phyloP scores from a whole-genome alignment of 2,329 filamentous ascomycete genomes.

The Cladosporium cucumerinum region DNA sequence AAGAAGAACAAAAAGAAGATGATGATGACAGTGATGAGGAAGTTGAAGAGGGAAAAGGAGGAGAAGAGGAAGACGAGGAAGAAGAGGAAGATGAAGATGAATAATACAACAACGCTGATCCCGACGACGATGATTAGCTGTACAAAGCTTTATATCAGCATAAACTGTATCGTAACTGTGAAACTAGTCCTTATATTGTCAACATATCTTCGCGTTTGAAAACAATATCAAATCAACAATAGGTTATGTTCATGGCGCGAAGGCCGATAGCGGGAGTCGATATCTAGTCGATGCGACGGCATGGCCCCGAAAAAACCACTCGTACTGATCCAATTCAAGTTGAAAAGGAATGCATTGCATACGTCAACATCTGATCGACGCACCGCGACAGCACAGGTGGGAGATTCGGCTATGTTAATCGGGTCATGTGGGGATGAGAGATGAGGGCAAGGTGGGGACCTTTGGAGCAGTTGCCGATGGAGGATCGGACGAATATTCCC shows the following conservation, averaged over 20 bases:
- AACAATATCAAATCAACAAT: neutral
- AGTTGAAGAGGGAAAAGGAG: neutral
- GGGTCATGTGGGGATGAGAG: neutral
- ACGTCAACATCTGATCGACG: neutral
- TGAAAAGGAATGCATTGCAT: neutral
- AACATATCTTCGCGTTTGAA: neutral
- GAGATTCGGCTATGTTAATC: neutral
- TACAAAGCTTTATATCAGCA: neutral
- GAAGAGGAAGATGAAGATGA: neutral
- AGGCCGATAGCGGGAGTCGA: neutral
- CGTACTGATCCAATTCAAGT: neutral
- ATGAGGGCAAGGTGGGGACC: neutral
- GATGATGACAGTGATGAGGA: neutral
- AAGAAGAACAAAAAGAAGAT: neutral
- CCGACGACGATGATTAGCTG: neutral
- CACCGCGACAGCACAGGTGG: neutral
- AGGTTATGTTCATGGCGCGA: neutral
- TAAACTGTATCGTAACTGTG: neutral
- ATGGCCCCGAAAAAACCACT: neutral
- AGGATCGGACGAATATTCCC: neutral
- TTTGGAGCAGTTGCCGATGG: neutral
- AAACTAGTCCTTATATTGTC: neutral
- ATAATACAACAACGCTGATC: neutral
- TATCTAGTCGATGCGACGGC: neutral
- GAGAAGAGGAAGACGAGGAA: neutral